Conservation (phyloP, 768 basidiomycete genomes). For the Russula griseocarnosa region DNA sequence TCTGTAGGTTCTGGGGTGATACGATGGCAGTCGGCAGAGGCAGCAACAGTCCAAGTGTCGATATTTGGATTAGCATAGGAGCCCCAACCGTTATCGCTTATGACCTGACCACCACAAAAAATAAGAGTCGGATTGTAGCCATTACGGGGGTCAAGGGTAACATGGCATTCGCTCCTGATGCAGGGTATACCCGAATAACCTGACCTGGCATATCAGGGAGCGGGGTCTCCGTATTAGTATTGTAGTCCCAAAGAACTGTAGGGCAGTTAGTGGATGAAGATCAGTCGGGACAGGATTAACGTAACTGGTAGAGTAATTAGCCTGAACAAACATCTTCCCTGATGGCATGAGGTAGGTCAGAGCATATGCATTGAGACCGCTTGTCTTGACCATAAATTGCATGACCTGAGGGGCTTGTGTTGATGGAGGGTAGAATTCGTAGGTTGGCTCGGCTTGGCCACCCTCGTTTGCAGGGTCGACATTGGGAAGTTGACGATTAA, state of each 20-base stretch:
- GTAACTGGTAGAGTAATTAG: slow-evolving; percentile 13
- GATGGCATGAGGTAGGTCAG: slow-evolving; percentile 12
- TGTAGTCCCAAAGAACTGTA: slow-evolving; percentile 17
- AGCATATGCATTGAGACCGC: slow-evolving; percentile 8
- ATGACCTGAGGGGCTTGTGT: background rate
- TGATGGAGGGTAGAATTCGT: background rate
- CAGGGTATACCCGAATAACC: slow-evolving; percentile 15
- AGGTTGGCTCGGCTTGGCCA: background rate
- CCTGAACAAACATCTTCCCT: slow-evolving; percentile 14
- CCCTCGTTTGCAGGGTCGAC: background rate
- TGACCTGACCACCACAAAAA: slow-evolving; percentile 8
- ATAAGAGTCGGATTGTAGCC: background rate
- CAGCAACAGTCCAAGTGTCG: background rate
- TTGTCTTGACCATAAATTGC: background rate
- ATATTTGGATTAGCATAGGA: background rate
- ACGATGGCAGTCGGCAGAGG: slow-evolving; percentile 4
- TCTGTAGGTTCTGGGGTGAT: slow-evolving; percentile 17
- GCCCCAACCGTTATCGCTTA: background rate
- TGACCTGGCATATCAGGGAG: slow-evolving; percentile 17
- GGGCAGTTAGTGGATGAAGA: background rate
- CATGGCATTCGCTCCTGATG: slow-evolving; percentile 15
- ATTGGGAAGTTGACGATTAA: slow-evolving; percentile 7
- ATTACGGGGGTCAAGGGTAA: slow-evolving; percentile 5
- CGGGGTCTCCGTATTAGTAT: background rate
- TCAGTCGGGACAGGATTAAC: background rate